Base-by-base conservation (phyloP, 257 asterid genomes). In the Solanum piurae region DNA sequence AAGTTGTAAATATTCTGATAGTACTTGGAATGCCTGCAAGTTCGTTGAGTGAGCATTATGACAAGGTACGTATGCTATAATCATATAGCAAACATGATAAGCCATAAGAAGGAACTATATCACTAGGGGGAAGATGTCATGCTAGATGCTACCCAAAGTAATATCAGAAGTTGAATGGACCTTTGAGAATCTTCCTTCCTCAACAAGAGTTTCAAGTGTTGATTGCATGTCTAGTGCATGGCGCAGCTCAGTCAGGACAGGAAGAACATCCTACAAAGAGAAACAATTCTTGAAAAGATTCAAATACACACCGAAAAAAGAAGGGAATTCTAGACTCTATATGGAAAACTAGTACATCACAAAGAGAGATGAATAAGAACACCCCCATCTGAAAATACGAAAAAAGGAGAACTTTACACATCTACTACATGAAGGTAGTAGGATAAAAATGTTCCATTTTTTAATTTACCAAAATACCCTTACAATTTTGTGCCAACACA, bases 1-100 rank as follows among this genome's bases (percentile, higher is more conserved):
- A 89, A 97, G 92, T 92, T 96, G 99, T 94, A 97, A 91, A 92
- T 97, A 96, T 91, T 97, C 99, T 4, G 99, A 93, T 84, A 97
- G 93, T 80, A 93, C 94, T 92, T 96, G 99, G 91, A 97, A 97
- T 86, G 98, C 99, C 99, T 97, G 98, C 90, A 88, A 94, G 89
- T 87, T 83, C 44, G 83, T 34, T 62, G 75, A 83, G 37, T 77
- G 88, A 36, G 12, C n/a, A 52, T 93, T 60, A 90, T 84, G 83
- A 80, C 84, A 44, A 83, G 66, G 31, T 4, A 69, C 33, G 85
- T 31, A 49, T 49, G 44, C 31, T 46, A 29, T 38, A 18, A 80
- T 58, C n/a, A 83, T 68, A 82, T 76, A 79, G 21, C 42, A 82
- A 82, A 82, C 20, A 82, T 18, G 86, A 5, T 25, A 82, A 82